phyloP scores from a whole-genome alignment of 805 yeast genomes.

The Ogataea thermomethanolica region DNA sequence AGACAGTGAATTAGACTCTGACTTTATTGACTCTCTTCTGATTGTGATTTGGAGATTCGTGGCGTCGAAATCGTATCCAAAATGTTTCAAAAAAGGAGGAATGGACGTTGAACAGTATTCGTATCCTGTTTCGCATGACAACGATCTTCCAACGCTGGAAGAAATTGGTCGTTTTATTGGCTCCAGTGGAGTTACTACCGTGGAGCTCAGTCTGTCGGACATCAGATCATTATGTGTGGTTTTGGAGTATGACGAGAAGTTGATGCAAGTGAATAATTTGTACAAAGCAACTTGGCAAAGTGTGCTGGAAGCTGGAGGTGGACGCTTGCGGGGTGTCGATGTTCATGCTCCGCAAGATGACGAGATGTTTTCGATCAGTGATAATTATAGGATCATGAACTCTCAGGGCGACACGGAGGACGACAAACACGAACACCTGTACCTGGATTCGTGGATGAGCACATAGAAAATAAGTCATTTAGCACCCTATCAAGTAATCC shows the following conservation, averaged over 20 bases:
- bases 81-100: conserved; percentile 49
- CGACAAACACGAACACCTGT: conserved; percentile 17
- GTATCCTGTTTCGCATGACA: conserved; percentile 25
- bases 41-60: conserved; percentile 87
- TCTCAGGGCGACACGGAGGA: conserved; percentile 20
- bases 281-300: conserved; percentile 85
- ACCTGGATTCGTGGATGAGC: conserved; percentile 32
- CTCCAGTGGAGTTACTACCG: conserved; percentile 70
- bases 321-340: conserved; percentile 28
- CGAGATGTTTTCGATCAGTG: conserved; percentile 30
- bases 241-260: conserved; percentile 76
- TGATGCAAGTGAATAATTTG: conserved; percentile 62
- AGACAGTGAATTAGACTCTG: conserved; percentile 90
- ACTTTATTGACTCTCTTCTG: conserved; percentile 79
- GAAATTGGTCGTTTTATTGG: conserved; percentile 74
- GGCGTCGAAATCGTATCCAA: conserved; percentile 72
- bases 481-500: conserved; percentile 3
- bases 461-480: conserved; percentile 12
- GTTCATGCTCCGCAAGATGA: conserved; percentile 28
- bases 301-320: conserved; percentile 66
- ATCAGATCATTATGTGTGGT: conserved; percentile 85
- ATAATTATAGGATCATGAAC: conserved; percentile 31
- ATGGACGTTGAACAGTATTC: conserved; percentile 27
- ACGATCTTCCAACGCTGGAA: conserved; percentile 65
- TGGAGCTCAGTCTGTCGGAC: conserved; percentile 71